These are phyloP conservation scores for Fennellomyces sp. DNA, from an alignment of 371 early-diverging fungal species.

Conservation along the genomic window DNA sequence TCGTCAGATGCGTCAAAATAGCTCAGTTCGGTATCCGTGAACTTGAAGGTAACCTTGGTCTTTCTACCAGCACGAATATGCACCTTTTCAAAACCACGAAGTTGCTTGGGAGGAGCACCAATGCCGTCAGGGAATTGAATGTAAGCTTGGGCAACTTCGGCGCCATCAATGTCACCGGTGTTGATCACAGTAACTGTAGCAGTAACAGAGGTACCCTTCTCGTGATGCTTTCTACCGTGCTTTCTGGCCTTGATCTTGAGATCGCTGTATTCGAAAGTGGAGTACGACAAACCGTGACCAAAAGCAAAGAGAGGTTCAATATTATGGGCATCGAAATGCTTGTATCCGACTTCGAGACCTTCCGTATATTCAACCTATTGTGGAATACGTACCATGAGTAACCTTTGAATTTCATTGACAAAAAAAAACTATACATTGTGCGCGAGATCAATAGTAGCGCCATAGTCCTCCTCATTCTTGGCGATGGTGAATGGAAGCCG, in stretches of 20 bases:
- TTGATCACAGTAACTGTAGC: slow-evolving; percentile 38
- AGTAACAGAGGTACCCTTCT: slow-evolving; percentile 1
- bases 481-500: slow-evolving; percentile 55
- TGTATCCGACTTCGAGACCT: slow-evolving; percentile 52
- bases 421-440: slow-evolving; percentile 11
- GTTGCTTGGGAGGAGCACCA: slow-evolving; percentile 41
- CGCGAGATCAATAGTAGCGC: slow-evolving; percentile 6
- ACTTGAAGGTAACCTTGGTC: slow-evolving; percentile 24
- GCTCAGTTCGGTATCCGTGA: slow-evolving; percentile 26
- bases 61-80: slow-evolving; percentile 23
- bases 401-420: not conserved
- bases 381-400: not conserved
- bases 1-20: slow-evolving; percentile 28
- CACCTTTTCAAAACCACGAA: slow-evolving; percentile 48
- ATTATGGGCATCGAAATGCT: slow-evolving; percentile 40
- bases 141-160: slow-evolving; percentile 54
- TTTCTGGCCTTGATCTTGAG: slow-evolving; percentile 7
- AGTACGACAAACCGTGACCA: slow-evolving; percentile 61
- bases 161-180: slow-evolving; percentile 45
- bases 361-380: slow-evolving; percentile 47
- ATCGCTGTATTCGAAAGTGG: slow-evolving; percentile 45
- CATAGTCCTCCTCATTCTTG: slow-evolving; percentile 34
- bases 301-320: slow-evolving; percentile 55
- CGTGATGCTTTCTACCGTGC: not conserved
- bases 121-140: slow-evolving; percentile 38